These are phyloP conservation scores for Stenocarpella maydis DNA, from an alignment of 2,329 filamentous ascomycete species.

Conservation along the genomic window DNA sequence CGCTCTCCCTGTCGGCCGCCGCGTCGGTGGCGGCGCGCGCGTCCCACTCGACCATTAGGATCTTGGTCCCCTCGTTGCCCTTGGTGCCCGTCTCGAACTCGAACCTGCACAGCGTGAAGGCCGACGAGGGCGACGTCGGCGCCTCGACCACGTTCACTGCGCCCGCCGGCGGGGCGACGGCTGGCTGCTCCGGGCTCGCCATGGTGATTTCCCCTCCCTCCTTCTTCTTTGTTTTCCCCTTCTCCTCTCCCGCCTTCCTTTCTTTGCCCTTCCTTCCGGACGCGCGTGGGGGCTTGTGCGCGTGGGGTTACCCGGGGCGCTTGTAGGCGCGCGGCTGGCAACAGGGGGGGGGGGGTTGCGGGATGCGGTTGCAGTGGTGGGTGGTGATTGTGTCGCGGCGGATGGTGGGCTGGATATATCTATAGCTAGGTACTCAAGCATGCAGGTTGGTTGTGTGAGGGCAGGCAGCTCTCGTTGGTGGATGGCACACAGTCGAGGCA, in stretches of 20 bases:
- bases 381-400: background rate
- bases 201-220: constrained; percentile 14
- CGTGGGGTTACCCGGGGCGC: constrained; percentile 26
- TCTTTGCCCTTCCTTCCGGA: background rate
- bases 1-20: background rate
- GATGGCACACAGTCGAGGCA: no score
- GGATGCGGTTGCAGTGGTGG: background rate
- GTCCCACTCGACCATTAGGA: constrained; percentile 94
- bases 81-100: constrained; percentile 78
- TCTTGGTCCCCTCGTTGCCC: constrained; percentile 86
- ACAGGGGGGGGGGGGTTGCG: background rate
- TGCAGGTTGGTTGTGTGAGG: background rate
- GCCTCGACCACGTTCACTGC: constrained; percentile 46
- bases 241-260: background rate
- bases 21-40: constrained; percentile 39
- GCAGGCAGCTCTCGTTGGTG: no score
- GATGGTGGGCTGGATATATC: background rate
- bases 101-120: constrained; percentile 77
- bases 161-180: constrained; percentile 25
- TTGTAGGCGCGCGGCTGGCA: constrained; percentile 33
- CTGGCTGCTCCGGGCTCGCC: constrained; percentile 31
- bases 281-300: background rate
- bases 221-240: background rate
- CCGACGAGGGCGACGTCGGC: constrained; percentile 55
- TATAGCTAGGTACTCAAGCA: no score